Evolutionary conservation across 768 basidiomycete genomes (phyloP).

Genomic region (Trametes sanguinea): DNA sequence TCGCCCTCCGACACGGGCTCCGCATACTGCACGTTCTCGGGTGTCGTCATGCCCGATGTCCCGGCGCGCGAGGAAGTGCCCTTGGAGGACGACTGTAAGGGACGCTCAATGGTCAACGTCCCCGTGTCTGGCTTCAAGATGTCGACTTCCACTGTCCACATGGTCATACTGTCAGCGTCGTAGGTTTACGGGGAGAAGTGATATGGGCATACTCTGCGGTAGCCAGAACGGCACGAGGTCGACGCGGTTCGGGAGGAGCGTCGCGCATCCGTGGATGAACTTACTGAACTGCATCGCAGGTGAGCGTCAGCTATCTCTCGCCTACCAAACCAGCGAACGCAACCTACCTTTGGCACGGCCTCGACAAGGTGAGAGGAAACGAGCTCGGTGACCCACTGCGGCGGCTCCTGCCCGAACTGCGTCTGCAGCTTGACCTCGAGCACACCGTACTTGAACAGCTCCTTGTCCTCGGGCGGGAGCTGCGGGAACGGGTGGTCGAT

Average conservation of each 20-base stretch:
- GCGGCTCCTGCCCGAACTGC: conserved; percentile 92
- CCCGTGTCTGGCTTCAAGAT: conserved; percentile 92
- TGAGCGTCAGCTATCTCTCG: not conserved
- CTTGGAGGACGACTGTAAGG: conserved; percentile 49
- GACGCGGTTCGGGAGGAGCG: conserved; percentile 87
- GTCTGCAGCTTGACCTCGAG: conserved; percentile 98
- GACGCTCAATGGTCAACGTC: conserved; percentile 68
- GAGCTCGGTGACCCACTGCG: conserved; percentile 95
- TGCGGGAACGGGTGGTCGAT: conserved; percentile 90
- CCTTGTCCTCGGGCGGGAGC: conserved; percentile 75
- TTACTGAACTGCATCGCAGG: conserved; percentile 49
- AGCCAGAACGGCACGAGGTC: conserved; percentile 99
- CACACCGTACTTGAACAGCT: conserved; percentile 95
- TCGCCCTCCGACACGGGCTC: conserved; percentile 97
- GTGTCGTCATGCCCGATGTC: conserved; percentile 45
- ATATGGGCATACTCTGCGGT: conserved; percentile 70
- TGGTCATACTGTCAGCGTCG: too few relatives aligned
- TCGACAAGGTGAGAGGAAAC: conserved; percentile 95
- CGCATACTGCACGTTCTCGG: conserved; percentile 54
- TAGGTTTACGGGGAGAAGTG: too few relatives aligned
- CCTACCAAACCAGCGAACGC: conserved; percentile 1
- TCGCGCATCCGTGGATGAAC: conserved; percentile 97
- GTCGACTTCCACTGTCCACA: conserved; percentile 79
- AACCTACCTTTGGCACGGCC: conserved; percentile 52
- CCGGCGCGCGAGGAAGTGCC: conserved; percentile 42